These are phyloP conservation scores for Aspergillus nidulans DNA, from an alignment of 495 filamentous ascomycete species.

Conservation along the genomic window DNA sequence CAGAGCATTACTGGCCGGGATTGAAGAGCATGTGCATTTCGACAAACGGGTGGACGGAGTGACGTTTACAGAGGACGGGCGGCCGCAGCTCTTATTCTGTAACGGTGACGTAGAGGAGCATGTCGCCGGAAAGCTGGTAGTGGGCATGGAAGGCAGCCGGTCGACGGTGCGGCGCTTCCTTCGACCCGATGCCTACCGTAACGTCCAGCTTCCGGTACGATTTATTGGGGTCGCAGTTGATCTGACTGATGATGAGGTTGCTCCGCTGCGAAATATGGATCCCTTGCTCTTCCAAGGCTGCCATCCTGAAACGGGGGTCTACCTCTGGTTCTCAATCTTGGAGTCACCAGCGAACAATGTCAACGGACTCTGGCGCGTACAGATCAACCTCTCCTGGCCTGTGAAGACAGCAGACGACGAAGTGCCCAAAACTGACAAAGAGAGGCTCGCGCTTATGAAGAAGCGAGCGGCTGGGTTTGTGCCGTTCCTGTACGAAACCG, in stretches of 20 bases:
- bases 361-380: constrained; percentile 18
- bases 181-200: constrained; percentile 22
- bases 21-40: constrained; percentile 27
- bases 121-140: constrained; percentile 22
- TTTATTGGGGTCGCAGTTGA: constrained; percentile 29
- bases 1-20: constrained; percentile 17
- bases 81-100: constrained; percentile 18
- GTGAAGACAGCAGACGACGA: constrained; percentile 21
- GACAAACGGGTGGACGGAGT: constrained; percentile 9
- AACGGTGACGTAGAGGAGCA: constrained; percentile 7
- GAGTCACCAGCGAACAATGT: constrained; percentile 25
- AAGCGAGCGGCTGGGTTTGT: constrained; percentile 45
- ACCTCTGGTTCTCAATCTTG: constrained; percentile 48
- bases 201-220: constrained; percentile 17
- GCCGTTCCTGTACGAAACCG: constrained; percentile 44
- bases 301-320: constrained; percentile 49
- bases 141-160: constrained; percentile 49
- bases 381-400: constrained; percentile 32
- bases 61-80: neutral
- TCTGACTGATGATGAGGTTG: constrained; percentile 26
- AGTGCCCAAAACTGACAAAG: constrained; percentile 34
- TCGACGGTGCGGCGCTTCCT: constrained; percentile 40
- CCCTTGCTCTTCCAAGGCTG: constrained; percentile 57
- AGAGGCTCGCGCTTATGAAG: constrained; percentile 47
- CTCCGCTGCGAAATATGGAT: constrained; percentile 46